Base-by-base conservation (phyloP, 371 early-diverging fungal genomes). In the Actinomortierella ambigua region DNA sequence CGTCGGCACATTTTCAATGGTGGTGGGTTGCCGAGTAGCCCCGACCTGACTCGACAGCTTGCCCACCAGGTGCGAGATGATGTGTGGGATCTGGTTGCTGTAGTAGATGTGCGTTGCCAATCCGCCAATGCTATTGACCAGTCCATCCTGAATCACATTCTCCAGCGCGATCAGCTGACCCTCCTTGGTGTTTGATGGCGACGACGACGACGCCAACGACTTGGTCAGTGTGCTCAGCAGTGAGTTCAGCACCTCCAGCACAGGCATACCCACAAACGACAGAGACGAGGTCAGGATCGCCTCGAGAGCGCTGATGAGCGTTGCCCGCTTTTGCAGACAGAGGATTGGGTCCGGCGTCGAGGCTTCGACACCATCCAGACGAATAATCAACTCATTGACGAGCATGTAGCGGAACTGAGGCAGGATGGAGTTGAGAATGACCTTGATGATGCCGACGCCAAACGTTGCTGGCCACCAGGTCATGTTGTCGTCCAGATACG, bases 31-130 rank as follows among this genome's bases (percentile, higher is more conserved):
- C 1, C 79, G 59, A 3, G 68, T 55, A 5, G 76, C 64, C 17
- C 70, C 76, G 6, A 85, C 59, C 28, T 82, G 69, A 51, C 50
- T 57, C 2, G 75, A 63, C 6, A 92, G 65, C 52, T 89, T 85
- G 63, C 88, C 82, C 40, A 91, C 82, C 2, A 96, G 67, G 59
- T 87, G 91, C 1, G 85, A 80, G 15, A 90, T 75, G 61, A 96
- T 90, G 68, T 96, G 94, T 47, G 87, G 86, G 22, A 91, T 73
- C 71, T 95, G 97, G 63, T 89, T 90, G 14, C 88, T 81, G 69
- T 96, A 96, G 54, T 92, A 92, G 17, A 91, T 85, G 50, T 93
- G 89, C 8, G 84, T 86, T 5, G 90, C 92, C 42, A 96, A 81
- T 0, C 92, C 90, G 52, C 87, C 86, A 54, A 92, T 80, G 53